These are phyloP conservation scores for Dioscorea cayenensis DNA, from an alignment of 116 monocot genomes.

Conservation along the genomic window DNA sequence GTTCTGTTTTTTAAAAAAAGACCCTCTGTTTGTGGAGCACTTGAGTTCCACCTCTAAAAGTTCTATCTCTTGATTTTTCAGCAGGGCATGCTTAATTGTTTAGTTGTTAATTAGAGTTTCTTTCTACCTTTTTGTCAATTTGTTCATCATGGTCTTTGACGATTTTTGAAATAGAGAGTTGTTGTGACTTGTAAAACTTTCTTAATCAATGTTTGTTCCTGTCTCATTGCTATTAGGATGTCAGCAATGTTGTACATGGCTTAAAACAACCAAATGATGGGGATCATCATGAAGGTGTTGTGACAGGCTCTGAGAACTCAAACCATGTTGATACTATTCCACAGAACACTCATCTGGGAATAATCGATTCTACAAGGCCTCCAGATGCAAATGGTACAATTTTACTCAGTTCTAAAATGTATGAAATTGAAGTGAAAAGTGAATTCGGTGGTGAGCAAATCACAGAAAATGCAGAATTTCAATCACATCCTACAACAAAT, in stretches of 20 bases:
- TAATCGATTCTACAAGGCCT: slow-evolving; percentile 4
- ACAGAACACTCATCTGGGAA: slow-evolving; percentile 1
- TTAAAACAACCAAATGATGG: slow-evolving; percentile 36
- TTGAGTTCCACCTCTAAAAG: too few relatives aligned
- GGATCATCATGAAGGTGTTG: slow-evolving; percentile 13
- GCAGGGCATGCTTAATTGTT: too few relatives aligned
- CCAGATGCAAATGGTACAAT: slow-evolving; percentile 14
- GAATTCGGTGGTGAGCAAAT: slow-evolving; percentile 8
- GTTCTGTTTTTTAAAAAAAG: too few relatives aligned
- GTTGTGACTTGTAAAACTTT: neutral
- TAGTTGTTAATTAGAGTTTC: too few relatives aligned
- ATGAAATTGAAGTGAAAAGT: slow-evolving; percentile 25
- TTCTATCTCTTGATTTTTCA: too few relatives aligned
- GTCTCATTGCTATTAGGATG: slow-evolving; percentile 22
- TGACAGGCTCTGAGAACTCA: slow-evolving; percentile 15
- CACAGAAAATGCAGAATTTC: neutral
- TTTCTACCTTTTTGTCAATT: neutral
- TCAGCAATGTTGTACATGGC: slow-evolving; percentile 4
- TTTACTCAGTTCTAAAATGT: slow-evolving; percentile 11
- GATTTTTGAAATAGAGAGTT: neutral
- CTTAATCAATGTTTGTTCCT: neutral
- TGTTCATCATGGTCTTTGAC: neutral
- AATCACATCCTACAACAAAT: neutral
- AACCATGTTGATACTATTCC: slow-evolving; percentile 10
- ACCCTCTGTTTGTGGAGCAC: too few relatives aligned